Evolutionary conservation across 2,329 filamentous ascomycete species (phyloP), one percentile per base, ranked within the genome.

Genomic region (Fusarium multiceps): DNA sequence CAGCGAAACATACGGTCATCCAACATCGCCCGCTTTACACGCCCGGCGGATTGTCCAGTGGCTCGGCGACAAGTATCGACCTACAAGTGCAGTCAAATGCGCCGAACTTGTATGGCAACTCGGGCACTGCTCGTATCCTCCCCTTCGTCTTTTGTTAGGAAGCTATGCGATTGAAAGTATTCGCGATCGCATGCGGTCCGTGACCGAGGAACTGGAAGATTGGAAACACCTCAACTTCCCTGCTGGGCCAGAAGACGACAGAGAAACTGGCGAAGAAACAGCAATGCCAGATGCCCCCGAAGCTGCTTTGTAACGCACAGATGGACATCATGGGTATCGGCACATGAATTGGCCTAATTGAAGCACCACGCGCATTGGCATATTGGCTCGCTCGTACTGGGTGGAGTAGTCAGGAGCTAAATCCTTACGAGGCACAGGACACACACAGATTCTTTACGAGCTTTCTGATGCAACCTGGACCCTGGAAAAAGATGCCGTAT

Each of bases 161-260:
- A 97, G 90, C 70, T 98, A 97, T 81, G 95, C 96, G 2, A 95
- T 98, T 40, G 95, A 99, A 79, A 98, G 94, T 78, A 97, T 98
- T 53, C 86, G 96, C 18, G 96, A 99, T 81, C 87, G 95, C 21
- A 81, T 98, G 76, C 88, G 93, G 71, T 95, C 92, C 66, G 93
- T 98, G 42, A 98, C 94, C 14, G 96, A 98, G 80, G 96, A 99
- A 83, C 88, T 97, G 71, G 93, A 97, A 81, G 93, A 97, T 77
- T 97, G 93, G 93, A 96, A 94, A 75, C 91, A 95, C 77, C 82
- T 97, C 30, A 93, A 93, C 78, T 94, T 93, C 71, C 82, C 87
- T 9, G 66, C 71, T 25, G 72, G 65, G 4, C 68, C 70, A 7
- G 74, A 76, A 3, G 73, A 74, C 11, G 74, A 75, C 20, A 74